These are phyloP conservation scores for Pseudogymnoascus sp. DNA, from an alignment of 2,329 filamentous ascomycete species.

Conservation along the genomic window DNA sequence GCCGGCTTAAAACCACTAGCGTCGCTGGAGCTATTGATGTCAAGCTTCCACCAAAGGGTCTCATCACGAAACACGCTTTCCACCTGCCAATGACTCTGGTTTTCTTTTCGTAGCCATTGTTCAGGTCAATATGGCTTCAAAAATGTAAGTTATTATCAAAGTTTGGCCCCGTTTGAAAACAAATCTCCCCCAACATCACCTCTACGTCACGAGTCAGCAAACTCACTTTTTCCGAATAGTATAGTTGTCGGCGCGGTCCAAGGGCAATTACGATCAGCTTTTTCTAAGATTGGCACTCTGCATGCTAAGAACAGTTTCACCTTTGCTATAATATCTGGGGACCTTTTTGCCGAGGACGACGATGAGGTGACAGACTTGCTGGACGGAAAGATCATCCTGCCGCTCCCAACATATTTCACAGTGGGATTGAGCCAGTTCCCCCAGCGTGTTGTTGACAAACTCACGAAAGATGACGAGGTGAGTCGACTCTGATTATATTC, in stretches of 20 bases:
- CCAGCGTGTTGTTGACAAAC: slow-evolving; percentile 56
- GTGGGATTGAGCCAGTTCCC: slow-evolving; percentile 69
- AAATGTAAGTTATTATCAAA: slow-evolving; percentile 37
- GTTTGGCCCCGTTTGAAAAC: not conserved
- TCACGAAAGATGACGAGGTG: slow-evolving; percentile 58
- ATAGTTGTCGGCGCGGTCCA: slow-evolving; percentile 71
- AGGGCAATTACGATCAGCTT: slow-evolving; percentile 65
- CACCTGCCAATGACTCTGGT: not conserved
- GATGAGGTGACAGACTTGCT: slow-evolving; percentile 56
- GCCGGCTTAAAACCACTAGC: slow-evolving; percentile 5
- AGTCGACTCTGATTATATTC: slow-evolving; percentile 23
- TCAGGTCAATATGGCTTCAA: slow-evolving; percentile 40
- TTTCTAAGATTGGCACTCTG: slow-evolving; percentile 70
- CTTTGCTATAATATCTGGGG: slow-evolving; percentile 74
- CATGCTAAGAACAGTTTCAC: slow-evolving; percentile 84
- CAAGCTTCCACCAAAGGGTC: not conserved
- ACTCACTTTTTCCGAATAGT: slow-evolving; percentile 14
- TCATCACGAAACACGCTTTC: not conserved
- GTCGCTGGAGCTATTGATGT: not conserved
- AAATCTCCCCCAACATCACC: slow-evolving; percentile 9
- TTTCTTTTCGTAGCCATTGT: not conserved
- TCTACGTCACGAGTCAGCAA: slow-evolving; percentile 18
- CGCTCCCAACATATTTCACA: slow-evolving; percentile 85
- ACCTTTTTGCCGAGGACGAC: slow-evolving; percentile 66
- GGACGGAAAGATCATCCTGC: slow-evolving; percentile 60